Base-by-base conservation (phyloP, 306 rosid species). In the Rosa persica region DNA sequence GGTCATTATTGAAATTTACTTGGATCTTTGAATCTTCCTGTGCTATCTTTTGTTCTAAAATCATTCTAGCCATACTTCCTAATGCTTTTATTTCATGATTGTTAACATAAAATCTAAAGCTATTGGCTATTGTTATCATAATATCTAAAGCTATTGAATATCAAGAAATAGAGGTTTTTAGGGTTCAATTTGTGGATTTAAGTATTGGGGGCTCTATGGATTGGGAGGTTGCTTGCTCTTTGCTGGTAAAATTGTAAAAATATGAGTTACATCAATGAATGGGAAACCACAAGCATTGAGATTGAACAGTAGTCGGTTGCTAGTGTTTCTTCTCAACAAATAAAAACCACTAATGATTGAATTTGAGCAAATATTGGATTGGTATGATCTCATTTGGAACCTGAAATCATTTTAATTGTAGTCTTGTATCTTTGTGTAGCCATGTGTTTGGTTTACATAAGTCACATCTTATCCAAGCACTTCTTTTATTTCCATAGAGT, bases 1-100 rank as follows among this genome's bases (percentile, higher is more conserved):
- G 97, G 98, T 92, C 65, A 40, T 76, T 34, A 46, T 68, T 39
- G 12, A 73, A 39, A 5, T 8, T 3, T 72, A 55, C 8, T 69
- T 55, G 39, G 13, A 73, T 77, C 72, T 47, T 38, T 48, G 22
- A 70, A 57, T 54, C 48, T 6, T 6, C 65, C 12, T 71, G 42
- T 73, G 23, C n/a, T 38, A 43, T 67, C 48, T 1, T 34, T 57
- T 15, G 17, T 64, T 34, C 42, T 6, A 30, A 25, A 4, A 25
- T 61, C 67, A 27, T 27, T 25, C 8, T 61, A 62, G 39, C 38
- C 38, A 60, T 9, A 60, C 20, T 62, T 62, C 23, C 3, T 15
- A 7, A 64, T 30, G 68, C 20, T 30, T 15, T 13, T 30, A 7
- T 64, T 13, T 64, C 12, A 15, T 15, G 9, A 7, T 16, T 64